Evolutionary conservation across 129 eudicot genomes (phyloP).

Genomic region (carrot (Daucus carota)): DNA sequence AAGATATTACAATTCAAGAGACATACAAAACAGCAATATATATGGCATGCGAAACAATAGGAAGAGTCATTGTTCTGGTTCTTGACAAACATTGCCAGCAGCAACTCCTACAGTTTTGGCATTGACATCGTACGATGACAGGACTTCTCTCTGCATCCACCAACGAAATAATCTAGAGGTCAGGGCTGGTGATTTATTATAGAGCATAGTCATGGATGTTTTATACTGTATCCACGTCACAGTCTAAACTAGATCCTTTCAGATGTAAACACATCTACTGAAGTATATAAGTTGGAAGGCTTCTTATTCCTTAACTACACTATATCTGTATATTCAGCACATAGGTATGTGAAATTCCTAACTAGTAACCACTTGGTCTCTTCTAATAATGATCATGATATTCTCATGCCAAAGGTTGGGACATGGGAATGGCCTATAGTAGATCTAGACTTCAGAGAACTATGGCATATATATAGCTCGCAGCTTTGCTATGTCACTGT

Average conservation of each 20-base stretch:
- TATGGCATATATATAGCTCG: neutral
- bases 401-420: neutral
- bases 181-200: constrained; percentile 19
- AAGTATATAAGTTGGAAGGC: neutral
- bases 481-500: no score
- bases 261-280: neutral
- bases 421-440: neutral
- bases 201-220: constrained; percentile 22
- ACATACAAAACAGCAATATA: constrained; percentile 32
- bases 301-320: neutral
- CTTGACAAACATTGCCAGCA: constrained; percentile 44
- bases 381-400: neutral
- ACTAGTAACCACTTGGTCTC: neutral
- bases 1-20: constrained; percentile 14
- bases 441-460: neutral
- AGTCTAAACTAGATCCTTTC: neutral
- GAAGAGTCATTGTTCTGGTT: constrained; percentile 42
- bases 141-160: constrained; percentile 68
- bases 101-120: constrained; percentile 48
- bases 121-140: constrained; percentile 59
- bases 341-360: neutral
- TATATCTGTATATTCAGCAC: neutral
- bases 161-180: constrained; percentile 33
- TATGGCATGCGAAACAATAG: constrained; percentile 33
- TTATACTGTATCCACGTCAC: neutral